These are phyloP conservation scores for Penicillium fimorum DNA, from an alignment of 495 filamentous ascomycete genomes.

Conservation along the genomic window DNA sequence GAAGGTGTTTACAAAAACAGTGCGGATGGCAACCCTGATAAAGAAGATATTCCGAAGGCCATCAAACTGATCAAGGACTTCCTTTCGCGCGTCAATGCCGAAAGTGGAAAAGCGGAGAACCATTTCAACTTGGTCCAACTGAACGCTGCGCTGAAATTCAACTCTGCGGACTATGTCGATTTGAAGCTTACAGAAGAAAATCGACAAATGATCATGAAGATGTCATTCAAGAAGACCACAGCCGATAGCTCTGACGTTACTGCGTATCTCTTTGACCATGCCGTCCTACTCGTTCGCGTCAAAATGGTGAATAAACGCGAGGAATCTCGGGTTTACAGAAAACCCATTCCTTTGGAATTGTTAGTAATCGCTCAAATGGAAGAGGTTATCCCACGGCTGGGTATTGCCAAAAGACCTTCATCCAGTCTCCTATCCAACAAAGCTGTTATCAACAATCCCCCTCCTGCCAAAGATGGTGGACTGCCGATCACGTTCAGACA, in stretches of 20 bases:
- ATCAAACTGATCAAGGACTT: constrained; percentile 82
- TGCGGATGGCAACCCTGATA: constrained; percentile 81
- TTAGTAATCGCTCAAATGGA: constrained; percentile 96
- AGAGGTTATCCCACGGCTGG: constrained; percentile 78
- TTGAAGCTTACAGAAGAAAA: constrained; percentile 92
- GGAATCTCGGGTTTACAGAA: constrained; percentile 90
- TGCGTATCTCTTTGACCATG: constrained; percentile 94
- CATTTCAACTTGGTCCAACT: constrained; percentile 93
- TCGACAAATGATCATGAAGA: constrained; percentile 90
- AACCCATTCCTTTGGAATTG: constrained; percentile 92
- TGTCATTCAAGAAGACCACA: constrained; percentile 85
- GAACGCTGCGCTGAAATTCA: constrained; percentile 84
- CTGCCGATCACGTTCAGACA: constrained; percentile 98
- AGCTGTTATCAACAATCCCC: constrained; percentile 47
- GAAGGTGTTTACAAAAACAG: constrained; percentile 90
- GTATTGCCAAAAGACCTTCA: constrained; percentile 81
- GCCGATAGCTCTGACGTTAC: constrained; percentile 86
- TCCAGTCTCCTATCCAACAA: constrained; percentile 81
- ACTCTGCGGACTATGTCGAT: constrained; percentile 83
- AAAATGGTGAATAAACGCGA: constrained; percentile 92
- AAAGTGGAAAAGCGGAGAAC: constrained; percentile 97
- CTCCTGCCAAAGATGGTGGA: constrained; percentile 63
- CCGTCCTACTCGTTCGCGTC: constrained; percentile 81
- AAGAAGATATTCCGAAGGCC: constrained; percentile 85
- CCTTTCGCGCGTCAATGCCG: constrained; percentile 82